These are phyloP conservation scores for Tagetes patula DNA, from an alignment of 129 eudicot species.

Conservation along the genomic window DNA sequence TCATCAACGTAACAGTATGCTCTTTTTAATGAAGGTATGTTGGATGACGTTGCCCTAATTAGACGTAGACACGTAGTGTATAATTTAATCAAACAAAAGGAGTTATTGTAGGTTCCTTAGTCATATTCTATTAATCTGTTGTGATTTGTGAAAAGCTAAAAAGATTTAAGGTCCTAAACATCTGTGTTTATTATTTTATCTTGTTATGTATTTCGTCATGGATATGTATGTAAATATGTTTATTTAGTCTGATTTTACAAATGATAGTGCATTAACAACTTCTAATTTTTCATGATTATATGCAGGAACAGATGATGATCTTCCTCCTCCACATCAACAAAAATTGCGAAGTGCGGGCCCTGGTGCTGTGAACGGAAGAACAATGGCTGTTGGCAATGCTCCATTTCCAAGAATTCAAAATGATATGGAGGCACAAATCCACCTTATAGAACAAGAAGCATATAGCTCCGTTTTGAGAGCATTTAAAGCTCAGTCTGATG, in stretches of 20 bases:
- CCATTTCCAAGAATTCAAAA: slow-evolving; percentile 43
- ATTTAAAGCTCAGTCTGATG: slow-evolving; percentile 93
- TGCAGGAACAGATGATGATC: slow-evolving; percentile 70
- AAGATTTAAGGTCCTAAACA: not conserved
- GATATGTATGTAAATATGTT: not conserved
- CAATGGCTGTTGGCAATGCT: slow-evolving; percentile 42
- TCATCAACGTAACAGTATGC: not conserved
- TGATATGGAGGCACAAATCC: slow-evolving; percentile 78
- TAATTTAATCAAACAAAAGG: not conserved
- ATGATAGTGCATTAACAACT: not conserved
- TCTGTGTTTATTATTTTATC: not conserved
- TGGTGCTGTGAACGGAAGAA: slow-evolving; percentile 55
- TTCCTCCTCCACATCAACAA: slow-evolving; percentile 61
- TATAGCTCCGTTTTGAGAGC: slow-evolving; percentile 83
- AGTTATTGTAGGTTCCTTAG: not conserved
- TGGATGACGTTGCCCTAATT: not conserved
- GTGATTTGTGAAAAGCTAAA: slow-evolving; percentile 4
- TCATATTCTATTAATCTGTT: slow-evolving; percentile 2
- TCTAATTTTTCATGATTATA: slow-evolving; percentile 1
- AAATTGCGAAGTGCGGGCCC: slow-evolving; percentile 51
- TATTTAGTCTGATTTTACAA: not conserved
- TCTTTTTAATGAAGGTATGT: not conserved
- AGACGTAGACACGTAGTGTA: not conserved
- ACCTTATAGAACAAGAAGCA: slow-evolving; percentile 91
- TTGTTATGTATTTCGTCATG: not conserved